Conservation (phyloP, 495 filamentous ascomycete genomes). For the Cairneyella variabilis region DNA sequence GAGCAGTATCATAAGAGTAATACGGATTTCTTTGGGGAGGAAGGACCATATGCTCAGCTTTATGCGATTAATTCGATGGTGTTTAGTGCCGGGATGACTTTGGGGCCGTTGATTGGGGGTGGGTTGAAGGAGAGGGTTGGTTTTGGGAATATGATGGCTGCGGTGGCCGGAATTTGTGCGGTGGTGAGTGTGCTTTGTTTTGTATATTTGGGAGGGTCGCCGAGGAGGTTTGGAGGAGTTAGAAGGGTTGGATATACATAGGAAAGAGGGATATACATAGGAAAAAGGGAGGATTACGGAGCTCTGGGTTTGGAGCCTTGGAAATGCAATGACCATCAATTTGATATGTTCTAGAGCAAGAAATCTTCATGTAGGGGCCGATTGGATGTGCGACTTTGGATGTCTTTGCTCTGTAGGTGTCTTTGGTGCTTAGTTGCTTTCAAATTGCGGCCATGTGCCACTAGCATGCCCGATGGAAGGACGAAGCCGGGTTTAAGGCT, state of each 20-base stretch:
- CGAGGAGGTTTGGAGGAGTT: constrained; percentile 21
- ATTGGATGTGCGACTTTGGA: too few species aligned
- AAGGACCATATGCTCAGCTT: constrained; percentile 54
- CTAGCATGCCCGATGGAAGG: too few species aligned
- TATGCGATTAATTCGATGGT: constrained; percentile 36
- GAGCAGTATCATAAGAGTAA: constrained; percentile 35
- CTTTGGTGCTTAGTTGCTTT: too few species aligned
- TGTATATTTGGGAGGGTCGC: constrained; percentile 45
- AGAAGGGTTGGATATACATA: not conserved
- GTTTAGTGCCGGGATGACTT: constrained; percentile 46
- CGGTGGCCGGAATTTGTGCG: constrained; percentile 42
- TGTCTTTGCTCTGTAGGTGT: too few species aligned
- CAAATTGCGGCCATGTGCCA: too few species aligned
- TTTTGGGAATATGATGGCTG: constrained; percentile 56
- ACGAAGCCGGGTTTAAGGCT: too few species aligned
- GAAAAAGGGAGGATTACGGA: too few species aligned
- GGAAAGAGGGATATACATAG: not conserved
- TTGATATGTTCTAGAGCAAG: too few species aligned
- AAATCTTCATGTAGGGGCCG: too few species aligned
- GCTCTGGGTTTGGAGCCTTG: too few species aligned
- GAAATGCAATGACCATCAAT: too few species aligned
- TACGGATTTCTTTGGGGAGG: constrained; percentile 22
- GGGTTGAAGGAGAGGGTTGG: constrained; percentile 44
- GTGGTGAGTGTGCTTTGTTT: constrained; percentile 41
- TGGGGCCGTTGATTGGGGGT: constrained; percentile 47